These are phyloP conservation scores for Sparassis latifolia DNA, from an alignment of 1,284 basidiomycete species.

Conservation along the genomic window DNA sequence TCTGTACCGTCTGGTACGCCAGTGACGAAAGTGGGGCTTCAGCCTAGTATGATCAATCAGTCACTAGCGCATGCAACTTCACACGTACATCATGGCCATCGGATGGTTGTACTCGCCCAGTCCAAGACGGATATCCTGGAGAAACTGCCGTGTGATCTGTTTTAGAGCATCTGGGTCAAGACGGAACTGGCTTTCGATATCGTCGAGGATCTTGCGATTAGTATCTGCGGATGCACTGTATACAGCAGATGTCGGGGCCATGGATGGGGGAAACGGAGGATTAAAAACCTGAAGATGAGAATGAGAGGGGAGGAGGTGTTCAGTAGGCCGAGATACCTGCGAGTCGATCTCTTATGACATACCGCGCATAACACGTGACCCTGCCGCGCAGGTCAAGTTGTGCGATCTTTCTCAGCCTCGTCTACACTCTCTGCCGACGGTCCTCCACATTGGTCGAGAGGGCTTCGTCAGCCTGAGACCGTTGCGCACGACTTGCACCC, in stretches of 20 bases:
- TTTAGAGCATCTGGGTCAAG: constrained; percentile 56
- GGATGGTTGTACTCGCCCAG: constrained; percentile 65
- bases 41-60: constrained; percentile 13
- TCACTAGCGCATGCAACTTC: background rate
- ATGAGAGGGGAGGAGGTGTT: constrained; percentile 3
- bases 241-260: constrained; percentile 20
- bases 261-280: constrained; percentile 8
- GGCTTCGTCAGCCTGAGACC: too few relatives aligned
- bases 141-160: constrained; percentile 72
- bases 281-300: background rate
- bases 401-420: too few relatives aligned
- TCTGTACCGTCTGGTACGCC: constrained; percentile 88
- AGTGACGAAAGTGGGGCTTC: constrained; percentile 83
- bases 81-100: constrained; percentile 83
- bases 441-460: too few relatives aligned
- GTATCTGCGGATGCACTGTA: constrained; percentile 14
- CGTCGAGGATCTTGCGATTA: constrained; percentile 28
- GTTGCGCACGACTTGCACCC: too few relatives aligned
- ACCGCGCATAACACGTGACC: constrained; percentile 1
- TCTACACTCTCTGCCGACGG: too few relatives aligned
- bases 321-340: background rate
- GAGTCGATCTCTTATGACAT: constrained; percentile 8
- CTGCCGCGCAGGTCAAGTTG: too few relatives aligned
- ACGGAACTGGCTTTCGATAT: constrained; percentile 64
- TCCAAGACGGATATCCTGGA: constrained; percentile 71